A percentile compares a stretch with the other conserved stretches of the same genome.
Conservation (phyloP, 2,329 filamentous ascomycete genomes). For the Ascomycota sp. region DNA sequence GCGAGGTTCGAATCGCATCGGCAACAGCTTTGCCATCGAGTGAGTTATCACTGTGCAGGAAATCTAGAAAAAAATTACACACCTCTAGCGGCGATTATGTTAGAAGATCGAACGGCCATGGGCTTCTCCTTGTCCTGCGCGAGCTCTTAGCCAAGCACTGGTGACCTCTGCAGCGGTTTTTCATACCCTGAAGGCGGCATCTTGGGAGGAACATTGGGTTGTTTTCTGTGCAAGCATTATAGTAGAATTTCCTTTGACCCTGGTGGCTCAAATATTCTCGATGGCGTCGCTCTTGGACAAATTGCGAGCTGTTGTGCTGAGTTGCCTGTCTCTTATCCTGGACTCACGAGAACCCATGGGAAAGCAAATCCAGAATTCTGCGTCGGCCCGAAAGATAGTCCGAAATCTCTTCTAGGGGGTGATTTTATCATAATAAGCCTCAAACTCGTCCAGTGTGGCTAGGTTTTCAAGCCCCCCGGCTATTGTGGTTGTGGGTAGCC, state of each 20-base stretch:
- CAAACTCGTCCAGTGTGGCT: too few relatives aligned
- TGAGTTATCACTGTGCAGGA: conserved; percentile 1
- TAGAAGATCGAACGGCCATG: conserved; percentile 82
- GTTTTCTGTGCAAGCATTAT: conserved; percentile 22
- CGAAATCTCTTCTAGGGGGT: conserved; percentile 10
- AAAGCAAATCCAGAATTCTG: conserved; percentile 16
- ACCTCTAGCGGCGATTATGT: conserved; percentile 95
- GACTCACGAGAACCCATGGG: background rate
- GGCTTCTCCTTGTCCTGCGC: conserved; percentile 85
- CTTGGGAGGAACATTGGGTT: conserved; percentile 19
- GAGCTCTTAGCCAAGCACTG: conserved; percentile 17
- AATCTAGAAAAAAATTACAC: conserved; percentile 9
- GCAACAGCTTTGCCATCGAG: conserved; percentile 48
- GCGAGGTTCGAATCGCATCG: conserved; percentile 90
- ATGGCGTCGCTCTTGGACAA: background rate
- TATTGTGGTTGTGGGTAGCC: too few relatives aligned
- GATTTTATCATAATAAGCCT: too few relatives aligned
- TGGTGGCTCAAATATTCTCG: conserved; percentile 8
- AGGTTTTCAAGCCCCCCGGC: too few relatives aligned
- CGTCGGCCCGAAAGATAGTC: conserved; percentile 18
- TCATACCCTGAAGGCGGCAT: conserved; percentile 37
- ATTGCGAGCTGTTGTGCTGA: background rate
- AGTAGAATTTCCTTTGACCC: conserved; percentile 18
- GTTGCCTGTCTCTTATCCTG: too few relatives aligned
- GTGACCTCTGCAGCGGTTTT: conserved; percentile 11